A percentile compares a stretch with the other conserved stretches of the same genome.
These are phyloP conservation scores for Chenopodium suecicum DNA, from an alignment of 148 eudicot species.

Conservation along the genomic window DNA sequence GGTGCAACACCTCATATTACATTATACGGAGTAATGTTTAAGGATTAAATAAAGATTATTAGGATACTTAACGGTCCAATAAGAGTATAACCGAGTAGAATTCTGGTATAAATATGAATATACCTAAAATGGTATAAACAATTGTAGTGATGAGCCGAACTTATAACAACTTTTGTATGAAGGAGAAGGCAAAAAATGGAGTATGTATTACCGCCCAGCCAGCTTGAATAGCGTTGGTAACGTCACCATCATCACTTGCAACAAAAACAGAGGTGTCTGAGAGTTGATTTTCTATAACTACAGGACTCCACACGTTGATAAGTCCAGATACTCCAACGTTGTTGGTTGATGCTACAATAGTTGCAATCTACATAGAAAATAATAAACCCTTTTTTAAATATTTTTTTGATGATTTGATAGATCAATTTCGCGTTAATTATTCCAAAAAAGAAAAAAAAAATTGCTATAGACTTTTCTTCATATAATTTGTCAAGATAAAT, in stretches of 20 bases:
- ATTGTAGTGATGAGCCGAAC: too few species aligned
- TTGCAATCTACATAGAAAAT: conserved; percentile 17
- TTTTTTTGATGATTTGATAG: too few species aligned
- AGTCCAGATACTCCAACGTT: conserved; percentile 13
- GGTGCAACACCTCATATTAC: background rate
- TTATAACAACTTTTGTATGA: too few species aligned
- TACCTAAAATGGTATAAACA: conserved; percentile 9
- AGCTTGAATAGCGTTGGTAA: conserved; percentile 4
- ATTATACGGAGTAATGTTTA: background rate
- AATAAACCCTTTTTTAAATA: too few species aligned
- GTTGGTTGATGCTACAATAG: background rate
- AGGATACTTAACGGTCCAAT: conserved; percentile 23
- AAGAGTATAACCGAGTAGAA: background rate
- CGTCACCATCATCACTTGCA: conserved; percentile 22
- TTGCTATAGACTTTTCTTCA: too few species aligned
- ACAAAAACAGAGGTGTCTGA: conserved; percentile 12
- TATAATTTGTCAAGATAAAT: too few species aligned
- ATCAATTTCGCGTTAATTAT: too few species aligned
- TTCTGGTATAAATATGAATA: background rate
- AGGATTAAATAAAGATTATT: background rate
- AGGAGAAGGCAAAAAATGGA: background rate
- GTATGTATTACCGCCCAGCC: conserved; percentile 33
- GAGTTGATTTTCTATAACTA: background rate
- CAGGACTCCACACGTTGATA: conserved; percentile 27
- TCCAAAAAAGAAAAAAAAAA: too few species aligned